phyloP scores from a whole-genome alignment of 2,329 filamentous ascomycete genomes.

The Talaromyces sp. region DNA sequence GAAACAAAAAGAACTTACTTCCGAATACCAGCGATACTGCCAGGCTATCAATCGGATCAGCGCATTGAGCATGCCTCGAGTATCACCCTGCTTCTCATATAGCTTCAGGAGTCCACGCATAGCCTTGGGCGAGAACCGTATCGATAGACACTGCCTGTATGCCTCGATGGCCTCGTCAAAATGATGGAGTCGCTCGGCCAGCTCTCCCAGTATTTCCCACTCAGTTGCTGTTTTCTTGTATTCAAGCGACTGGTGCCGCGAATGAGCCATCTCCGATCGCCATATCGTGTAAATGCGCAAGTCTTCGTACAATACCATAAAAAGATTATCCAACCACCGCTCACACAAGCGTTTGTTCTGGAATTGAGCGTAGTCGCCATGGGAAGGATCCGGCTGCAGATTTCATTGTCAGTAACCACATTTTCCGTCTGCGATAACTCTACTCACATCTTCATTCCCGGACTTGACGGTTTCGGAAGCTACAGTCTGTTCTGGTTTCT shows the following conservation, averaged over 20 bases:
- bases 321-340: constrained; percentile 95
- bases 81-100: constrained; percentile 72
- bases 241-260: constrained; percentile 83
- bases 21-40: constrained; percentile 99
- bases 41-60: constrained; percentile 89
- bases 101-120: constrained; percentile 77
- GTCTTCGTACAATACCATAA: constrained; percentile 99
- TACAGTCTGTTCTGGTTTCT: constrained; percentile 74
- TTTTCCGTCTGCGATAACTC: background rate
- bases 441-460: constrained; percentile 63
- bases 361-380: constrained; percentile 78
- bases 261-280: constrained; percentile 96
- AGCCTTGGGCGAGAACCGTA: constrained; percentile 89
- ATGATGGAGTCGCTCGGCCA: constrained; percentile 90
- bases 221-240: constrained; percentile 97
- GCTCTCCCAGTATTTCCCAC: constrained; percentile 93
- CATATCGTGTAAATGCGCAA: constrained; percentile 98
- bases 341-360: constrained; percentile 97
- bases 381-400: constrained; percentile 56
- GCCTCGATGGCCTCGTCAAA: constrained; percentile 87
- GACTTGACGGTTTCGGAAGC: constrained; percentile 72
- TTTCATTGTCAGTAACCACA: constrained; percentile 1
- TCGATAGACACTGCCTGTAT: constrained; percentile 78
- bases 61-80: constrained; percentile 73
- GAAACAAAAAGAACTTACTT: constrained; percentile 50